These are phyloP conservation scores for Choiromyces venosus DNA, from an alignment of 495 filamentous ascomycete species.

Conservation along the genomic window DNA sequence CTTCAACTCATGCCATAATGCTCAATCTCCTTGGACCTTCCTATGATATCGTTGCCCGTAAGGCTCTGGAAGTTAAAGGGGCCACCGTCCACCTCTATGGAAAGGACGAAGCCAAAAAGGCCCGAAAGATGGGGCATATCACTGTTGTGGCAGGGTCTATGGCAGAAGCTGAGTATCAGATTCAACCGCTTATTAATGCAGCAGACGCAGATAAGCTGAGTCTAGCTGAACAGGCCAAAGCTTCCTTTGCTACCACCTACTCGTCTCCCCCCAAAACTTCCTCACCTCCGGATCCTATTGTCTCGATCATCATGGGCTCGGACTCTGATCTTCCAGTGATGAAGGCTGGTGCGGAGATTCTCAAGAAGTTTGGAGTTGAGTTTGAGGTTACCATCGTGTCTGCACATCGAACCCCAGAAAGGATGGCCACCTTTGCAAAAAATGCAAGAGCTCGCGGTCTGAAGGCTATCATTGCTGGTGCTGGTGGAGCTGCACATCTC, in stretches of 20 bases:
- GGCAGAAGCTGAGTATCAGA: constrained; percentile 63
- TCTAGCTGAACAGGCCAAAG: constrained; percentile 44
- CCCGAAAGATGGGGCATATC: constrained; percentile 92
- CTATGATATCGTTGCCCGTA: constrained; percentile 61
- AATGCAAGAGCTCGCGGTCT: constrained; percentile 63
- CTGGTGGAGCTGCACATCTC: constrained; percentile 85
- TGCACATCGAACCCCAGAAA: constrained; percentile 81
- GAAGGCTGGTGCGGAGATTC: constrained; percentile 66
- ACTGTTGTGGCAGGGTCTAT: constrained; percentile 68
- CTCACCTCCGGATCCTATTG: constrained; percentile 49
- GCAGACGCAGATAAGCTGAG: constrained; percentile 49
- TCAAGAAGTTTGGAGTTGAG: constrained; percentile 69
- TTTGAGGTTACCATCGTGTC: constrained; percentile 80
- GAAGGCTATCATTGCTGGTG: constrained; percentile 90
- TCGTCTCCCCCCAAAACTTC: constrained; percentile 32
- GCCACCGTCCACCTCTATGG: constrained; percentile 82
- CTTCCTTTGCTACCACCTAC: constrained; percentile 26
- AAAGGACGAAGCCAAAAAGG: constrained; percentile 74
- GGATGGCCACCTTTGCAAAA: constrained; percentile 71
- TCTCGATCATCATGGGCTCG: constrained; percentile 90
- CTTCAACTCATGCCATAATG: constrained; percentile 70
- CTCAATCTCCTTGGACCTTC: constrained; percentile 89
- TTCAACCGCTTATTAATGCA: constrained; percentile 59
- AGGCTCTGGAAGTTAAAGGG: constrained; percentile 57
- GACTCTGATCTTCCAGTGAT: constrained; percentile 85